Evolutionary conservation across 768 basidiomycete genomes (phyloP).

Genomic region (Lentinula edodes): DNA sequence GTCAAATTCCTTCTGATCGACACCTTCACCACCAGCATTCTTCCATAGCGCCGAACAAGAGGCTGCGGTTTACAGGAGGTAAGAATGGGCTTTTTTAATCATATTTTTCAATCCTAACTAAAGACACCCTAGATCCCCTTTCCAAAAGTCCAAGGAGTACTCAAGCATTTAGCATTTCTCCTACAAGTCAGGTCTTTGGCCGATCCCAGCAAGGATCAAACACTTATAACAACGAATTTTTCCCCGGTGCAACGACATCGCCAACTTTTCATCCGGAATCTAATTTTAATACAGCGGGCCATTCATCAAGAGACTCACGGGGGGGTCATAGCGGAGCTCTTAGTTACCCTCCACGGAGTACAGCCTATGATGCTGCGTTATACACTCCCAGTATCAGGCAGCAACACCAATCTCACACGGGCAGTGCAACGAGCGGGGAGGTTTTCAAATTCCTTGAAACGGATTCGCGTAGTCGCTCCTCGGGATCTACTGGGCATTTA

Average conservation of each 20-base stretch:
- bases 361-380: conserved; percentile 5
- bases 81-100: conserved; percentile 3
- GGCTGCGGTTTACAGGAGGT: conserved; percentile 13
- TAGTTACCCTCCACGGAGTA: conserved; percentile 4
- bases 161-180: conserved; percentile 10
- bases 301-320: conserved; percentile 20
- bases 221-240: conserved; percentile 15
- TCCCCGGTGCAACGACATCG: conserved; percentile 11
- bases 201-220: conserved; percentile 12
- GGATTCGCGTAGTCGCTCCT: background rate
- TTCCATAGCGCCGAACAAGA: conserved; percentile 18
- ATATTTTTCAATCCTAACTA: conserved; percentile 20
- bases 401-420: background rate
- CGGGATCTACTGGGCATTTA: background rate
- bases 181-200: conserved; percentile 6
- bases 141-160: conserved; percentile 10
- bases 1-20: conserved; percentile 17
- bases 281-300: conserved; percentile 21
- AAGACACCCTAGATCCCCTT: conserved; percentile 8
- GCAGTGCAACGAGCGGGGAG: background rate
- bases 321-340: background rate
- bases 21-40: conserved; percentile 9
- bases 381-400: conserved; percentile 1
- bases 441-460: conserved; percentile 3
- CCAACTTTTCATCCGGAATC: conserved; percentile 13